Conservation (phyloP, 2,329 filamentous ascomycete genomes). For the Capronia americana region DNA sequence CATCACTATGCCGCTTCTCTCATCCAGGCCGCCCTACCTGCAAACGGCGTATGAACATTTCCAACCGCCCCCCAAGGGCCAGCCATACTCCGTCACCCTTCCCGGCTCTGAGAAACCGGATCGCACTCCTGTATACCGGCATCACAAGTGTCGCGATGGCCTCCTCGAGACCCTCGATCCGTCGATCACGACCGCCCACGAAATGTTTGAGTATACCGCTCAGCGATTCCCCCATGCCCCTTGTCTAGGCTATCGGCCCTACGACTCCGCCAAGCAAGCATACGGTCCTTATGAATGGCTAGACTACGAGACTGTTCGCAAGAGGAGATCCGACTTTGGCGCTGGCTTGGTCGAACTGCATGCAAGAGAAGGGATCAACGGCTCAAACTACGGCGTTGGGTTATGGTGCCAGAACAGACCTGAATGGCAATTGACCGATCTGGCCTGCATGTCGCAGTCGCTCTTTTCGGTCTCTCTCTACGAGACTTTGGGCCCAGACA, state of each 20-base stretch:
- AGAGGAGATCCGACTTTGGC: constrained; percentile 82
- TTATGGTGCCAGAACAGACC: constrained; percentile 87
- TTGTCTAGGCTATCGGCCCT: constrained; percentile 81
- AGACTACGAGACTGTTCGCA: constrained; percentile 78
- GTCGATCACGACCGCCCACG: constrained; percentile 72
- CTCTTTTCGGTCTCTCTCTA: constrained; percentile 93
- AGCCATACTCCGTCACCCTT: constrained; percentile 78
- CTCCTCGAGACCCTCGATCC: constrained; percentile 77
- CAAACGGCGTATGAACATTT: constrained; percentile 59
- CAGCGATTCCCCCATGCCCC: constrained; percentile 49
- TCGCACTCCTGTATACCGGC: constrained; percentile 78
- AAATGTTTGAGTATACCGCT: constrained; percentile 73
- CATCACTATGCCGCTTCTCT: constrained; percentile 45
- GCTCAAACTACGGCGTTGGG: constrained; percentile 74
- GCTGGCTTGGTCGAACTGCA: constrained; percentile 85
- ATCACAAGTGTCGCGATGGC: constrained; percentile 77
- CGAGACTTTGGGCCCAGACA: constrained; percentile 89
- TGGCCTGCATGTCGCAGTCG: constrained; percentile 84
- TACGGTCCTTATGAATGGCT: constrained; percentile 84
- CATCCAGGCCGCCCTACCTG: constrained; percentile 46
- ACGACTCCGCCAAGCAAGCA: constrained; percentile 74
- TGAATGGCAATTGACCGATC: constrained; percentile 88
- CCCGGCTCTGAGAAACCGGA: constrained; percentile 76
- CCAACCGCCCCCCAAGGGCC: constrained; percentile 71
- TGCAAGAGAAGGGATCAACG: constrained; percentile 70